Evolutionary conservation across 495 filamentous ascomycete genomes (phyloP).

Genomic region (Lichenothelia convexa): DNA sequence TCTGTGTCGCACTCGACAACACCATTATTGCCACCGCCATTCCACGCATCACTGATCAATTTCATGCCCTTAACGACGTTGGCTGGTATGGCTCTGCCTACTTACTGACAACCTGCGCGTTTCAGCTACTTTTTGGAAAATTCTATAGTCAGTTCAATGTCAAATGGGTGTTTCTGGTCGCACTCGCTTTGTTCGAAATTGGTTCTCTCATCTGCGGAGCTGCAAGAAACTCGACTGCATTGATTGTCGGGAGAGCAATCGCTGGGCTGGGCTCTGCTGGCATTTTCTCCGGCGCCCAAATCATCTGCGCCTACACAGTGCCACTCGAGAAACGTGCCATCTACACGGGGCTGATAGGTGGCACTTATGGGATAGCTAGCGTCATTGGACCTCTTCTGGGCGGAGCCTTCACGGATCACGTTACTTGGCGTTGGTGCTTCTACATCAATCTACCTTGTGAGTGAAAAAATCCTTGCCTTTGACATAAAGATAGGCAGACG

Average conservation of each 20-base stretch:
- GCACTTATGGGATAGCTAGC: constrained; percentile 3
- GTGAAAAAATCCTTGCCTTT: too few relatives aligned
- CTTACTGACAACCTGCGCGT: constrained; percentile 6
- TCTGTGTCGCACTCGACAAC: too few relatives aligned
- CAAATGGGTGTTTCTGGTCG: constrained; percentile 4
- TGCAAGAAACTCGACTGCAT: constrained; percentile 2
- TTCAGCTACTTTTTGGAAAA: constrained; percentile 3
- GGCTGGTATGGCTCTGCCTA: constrained; percentile 16
- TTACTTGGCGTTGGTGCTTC: constrained; percentile 13
- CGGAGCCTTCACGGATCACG: constrained; percentile 18
- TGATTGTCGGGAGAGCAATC: constrained; percentile 4
- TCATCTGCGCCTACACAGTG: constrained; percentile 10
- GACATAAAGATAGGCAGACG: too few relatives aligned
- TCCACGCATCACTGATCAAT: constrained; percentile 12
- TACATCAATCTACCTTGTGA: constrained; percentile 10
- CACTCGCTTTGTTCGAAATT: constrained; percentile 1
- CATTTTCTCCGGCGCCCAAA: constrained; percentile 16
- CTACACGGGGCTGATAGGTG: constrained; percentile 6
- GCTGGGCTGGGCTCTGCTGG: constrained; percentile 9
- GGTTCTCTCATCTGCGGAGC: constrained; percentile 1
- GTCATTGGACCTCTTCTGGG: constrained; percentile 12
- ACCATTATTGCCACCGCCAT: constrained; percentile 14
- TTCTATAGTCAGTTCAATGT: constrained; percentile 3
- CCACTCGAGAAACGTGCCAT: constrained; percentile 5
- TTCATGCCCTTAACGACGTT: constrained; percentile 11